Evolutionary conservation across 2,329 filamentous ascomycete genomes (phyloP), one percentile per base, ranked within the genome.

Genomic region (Hymenoscyphus albidus): DNA sequence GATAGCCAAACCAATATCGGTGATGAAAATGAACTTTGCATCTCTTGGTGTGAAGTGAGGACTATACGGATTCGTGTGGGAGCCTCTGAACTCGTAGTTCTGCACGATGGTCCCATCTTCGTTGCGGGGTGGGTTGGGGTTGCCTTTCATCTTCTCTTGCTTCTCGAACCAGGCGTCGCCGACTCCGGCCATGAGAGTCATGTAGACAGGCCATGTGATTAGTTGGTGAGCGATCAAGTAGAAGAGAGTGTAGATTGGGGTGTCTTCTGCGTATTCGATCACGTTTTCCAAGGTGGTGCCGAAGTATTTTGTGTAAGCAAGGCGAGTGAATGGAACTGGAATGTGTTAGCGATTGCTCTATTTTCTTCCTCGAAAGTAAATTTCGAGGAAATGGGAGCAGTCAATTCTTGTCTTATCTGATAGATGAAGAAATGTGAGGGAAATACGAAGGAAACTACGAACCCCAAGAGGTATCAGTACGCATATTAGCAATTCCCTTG

Each of bases 401-500:
- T 10, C 5, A 22, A 22, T 3, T n/a, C 18, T 48, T 3, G 7
- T 18, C n/a, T 48, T n/a, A 12, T 22, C 3, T 22, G 3, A 51
- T 22, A 44, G 44, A 51, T 10, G n/a, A 18, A 18, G 14, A 16
- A 51, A 54, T 27, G 18, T 27, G 48, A 27, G 9, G 35, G 5
- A 27, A 54, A 27, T 27, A 27, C 27, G 48, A 13, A 35, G 35
- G 35, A 4, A 7, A 35, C 3, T 12, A 27, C 48, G 22, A 22
- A 54, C 48, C 48, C 48, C 48, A 54, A 59, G 81, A 84, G 76
- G 85, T 99, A 80, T 99, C 95, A 72, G 94, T 91, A 80, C 96
- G 93, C 81, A 99, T 88, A 84, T 99, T 87, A 73, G 93, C 95
- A 51, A 95, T 99, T 69, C 93, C 93, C 86, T 98, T 98, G 90